These are phyloP conservation scores for Hyaloscypha variabilis DNA, from an alignment of 495 filamentous ascomycete species.

Conservation along the genomic window DNA sequence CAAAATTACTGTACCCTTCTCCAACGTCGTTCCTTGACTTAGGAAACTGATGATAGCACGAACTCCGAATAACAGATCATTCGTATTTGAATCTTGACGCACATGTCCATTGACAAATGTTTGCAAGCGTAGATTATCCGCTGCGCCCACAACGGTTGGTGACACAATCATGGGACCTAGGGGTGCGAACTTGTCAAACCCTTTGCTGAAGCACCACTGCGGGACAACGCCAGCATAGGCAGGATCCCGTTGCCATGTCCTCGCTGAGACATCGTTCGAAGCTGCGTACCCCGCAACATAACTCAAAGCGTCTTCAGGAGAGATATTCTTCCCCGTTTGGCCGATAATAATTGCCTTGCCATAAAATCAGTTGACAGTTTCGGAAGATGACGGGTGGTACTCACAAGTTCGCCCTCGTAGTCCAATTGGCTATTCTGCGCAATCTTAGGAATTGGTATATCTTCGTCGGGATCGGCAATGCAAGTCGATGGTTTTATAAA, in stretches of 20 bases:
- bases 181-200: constrained; percentile 36
- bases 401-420: constrained; percentile 56
- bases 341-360: constrained; percentile 42
- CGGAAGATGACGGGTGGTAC: not conserved
- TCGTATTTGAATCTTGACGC: constrained; percentile 38
- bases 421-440: constrained; percentile 52
- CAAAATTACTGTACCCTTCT: constrained; percentile 35
- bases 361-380: not conserved
- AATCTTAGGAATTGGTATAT: constrained; percentile 50
- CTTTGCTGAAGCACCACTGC: constrained; percentile 33
- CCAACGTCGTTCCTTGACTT: constrained; percentile 26
- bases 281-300: constrained; percentile 52
- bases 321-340: constrained; percentile 47
- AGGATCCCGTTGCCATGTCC: constrained; percentile 49
- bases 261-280: constrained; percentile 52
- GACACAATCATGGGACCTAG: constrained; percentile 41
- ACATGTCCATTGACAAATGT: constrained; percentile 44
- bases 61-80: constrained; percentile 42
- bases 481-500: constrained; percentile 54
- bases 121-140: constrained; percentile 33
- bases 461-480: constrained; percentile 42
- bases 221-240: constrained; percentile 33
- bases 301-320: constrained; percentile 40
- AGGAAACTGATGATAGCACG: constrained; percentile 26
- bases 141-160: constrained; percentile 25